These are phyloP conservation scores for Amanita exitialis DNA, from an alignment of 768 basidiomycete species.

Conservation along the genomic window DNA sequence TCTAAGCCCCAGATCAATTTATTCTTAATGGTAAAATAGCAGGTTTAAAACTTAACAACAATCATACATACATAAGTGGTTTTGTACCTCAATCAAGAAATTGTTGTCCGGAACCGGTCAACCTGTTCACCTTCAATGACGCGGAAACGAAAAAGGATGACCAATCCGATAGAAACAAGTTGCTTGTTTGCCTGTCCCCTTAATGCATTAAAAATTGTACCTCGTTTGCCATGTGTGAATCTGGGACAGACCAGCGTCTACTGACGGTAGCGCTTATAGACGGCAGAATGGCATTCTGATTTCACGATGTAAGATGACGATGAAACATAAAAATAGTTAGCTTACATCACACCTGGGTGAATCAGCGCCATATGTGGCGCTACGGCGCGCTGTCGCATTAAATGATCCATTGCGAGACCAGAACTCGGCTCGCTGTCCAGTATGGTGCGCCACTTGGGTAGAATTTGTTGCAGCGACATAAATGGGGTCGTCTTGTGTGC, in stretches of 20 bases:
- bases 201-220: slow-evolving; percentile 4
- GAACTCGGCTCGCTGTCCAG: background rate
- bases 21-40: background rate
- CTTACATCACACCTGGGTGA: slow-evolving; percentile 5
- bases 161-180: no score
- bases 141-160: background rate
- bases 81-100: background rate
- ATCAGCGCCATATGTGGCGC: background rate
- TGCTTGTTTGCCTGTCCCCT: background rate
- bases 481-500: background rate
- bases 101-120: background rate
- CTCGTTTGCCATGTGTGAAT: background rate
- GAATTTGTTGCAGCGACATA: background rate
- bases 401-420: slow-evolving; percentile 1
- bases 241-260: slow-evolving; percentile 5
- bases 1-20: background rate
- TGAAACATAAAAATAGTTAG: background rate
- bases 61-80: background rate
- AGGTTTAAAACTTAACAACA: background rate
- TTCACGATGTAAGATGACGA: background rate
- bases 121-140: background rate
- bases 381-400: background rate
- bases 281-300: background rate
- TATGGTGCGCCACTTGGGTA: background rate
- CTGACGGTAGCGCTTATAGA: slow-evolving; percentile 5